Conservation (phyloP, 2,329 filamentous ascomycete genomes). For the Aureobasidium namibiae region DNA sequence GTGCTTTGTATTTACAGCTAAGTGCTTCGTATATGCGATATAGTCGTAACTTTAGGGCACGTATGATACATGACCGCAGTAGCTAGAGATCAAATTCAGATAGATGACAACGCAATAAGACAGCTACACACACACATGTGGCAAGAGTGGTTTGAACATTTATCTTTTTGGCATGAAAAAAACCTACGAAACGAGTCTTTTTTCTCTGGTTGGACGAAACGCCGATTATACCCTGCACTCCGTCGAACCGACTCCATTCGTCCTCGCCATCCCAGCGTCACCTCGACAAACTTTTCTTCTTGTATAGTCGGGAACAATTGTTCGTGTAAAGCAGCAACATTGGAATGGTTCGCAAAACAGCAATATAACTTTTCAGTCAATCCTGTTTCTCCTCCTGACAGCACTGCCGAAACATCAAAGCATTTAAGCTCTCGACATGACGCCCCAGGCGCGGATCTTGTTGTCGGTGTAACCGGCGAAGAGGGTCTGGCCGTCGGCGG, state of each 20-base stretch:
- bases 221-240: slow-evolving; percentile 11
- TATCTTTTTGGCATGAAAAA: slow-evolving; percentile 13
- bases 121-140: background rate
- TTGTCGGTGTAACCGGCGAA: slow-evolving; percentile 99
- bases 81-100: no score
- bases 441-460: slow-evolving; percentile 95
- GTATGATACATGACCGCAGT: no score
- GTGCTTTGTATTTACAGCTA: no score
- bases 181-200: slow-evolving; percentile 12
- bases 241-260: slow-evolving; percentile 7
- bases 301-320: background rate
- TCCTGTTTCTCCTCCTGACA: background rate
- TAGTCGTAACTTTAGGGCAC: no score
- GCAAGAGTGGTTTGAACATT: slow-evolving; percentile 6
- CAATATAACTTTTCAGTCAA: slow-evolving; percentile 10
- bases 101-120: background rate
- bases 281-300: slow-evolving; percentile 1
- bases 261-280: background rate
- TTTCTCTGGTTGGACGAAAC: slow-evolving; percentile 11
- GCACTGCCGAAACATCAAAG: slow-evolving; percentile 1
- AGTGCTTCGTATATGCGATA: no score
- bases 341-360: slow-evolving; percentile 5
- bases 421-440: slow-evolving; percentile 70
- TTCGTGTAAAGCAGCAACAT: background rate
- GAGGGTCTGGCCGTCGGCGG: slow-evolving; percentile 95